Percentiles rank a stretch among this genome's conserved stretches.
Evolutionary conservation across 179 eudicot species (phyloP).

Genomic region (Amaranthus tricolor): DNA sequence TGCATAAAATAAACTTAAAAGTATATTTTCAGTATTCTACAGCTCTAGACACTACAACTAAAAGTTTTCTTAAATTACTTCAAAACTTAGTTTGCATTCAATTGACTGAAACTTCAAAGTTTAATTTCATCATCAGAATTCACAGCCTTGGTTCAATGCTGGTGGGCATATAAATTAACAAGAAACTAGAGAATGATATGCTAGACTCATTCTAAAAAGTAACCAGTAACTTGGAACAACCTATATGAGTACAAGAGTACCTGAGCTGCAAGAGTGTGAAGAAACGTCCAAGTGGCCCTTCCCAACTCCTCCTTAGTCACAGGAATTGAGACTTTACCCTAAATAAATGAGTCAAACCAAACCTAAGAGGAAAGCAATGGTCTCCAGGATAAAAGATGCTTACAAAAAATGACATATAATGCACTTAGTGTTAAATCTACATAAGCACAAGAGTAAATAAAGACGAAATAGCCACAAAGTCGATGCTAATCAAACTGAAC

Average conservation of each 20-base stretch:
- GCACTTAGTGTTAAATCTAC: neutral
- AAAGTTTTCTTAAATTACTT: neutral
- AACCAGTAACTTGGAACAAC: neutral
- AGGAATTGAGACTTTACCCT: slow-evolving; percentile 59
- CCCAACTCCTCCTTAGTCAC: slow-evolving; percentile 86
- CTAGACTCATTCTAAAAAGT: neutral
- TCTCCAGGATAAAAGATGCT: neutral
- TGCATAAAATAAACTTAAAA: neutral
- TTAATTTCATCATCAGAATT: neutral
- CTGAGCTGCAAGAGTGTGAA: slow-evolving; percentile 97
- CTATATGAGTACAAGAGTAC: slow-evolving; percentile 30
- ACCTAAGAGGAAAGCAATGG: slow-evolving; percentile 9
- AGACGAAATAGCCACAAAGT: neutral
- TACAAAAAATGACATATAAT: neutral
- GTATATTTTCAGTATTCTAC: neutral
- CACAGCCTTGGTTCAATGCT: neutral
- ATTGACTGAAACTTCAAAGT: too few relatives aligned
- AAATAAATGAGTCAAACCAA: slow-evolving; percentile 16
- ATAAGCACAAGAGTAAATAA: neutral
- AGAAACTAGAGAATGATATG: neutral
- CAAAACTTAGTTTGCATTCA: neutral
- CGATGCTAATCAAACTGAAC: neutral
- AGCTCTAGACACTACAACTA: neutral
- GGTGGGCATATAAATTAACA: neutral
- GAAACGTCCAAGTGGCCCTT: slow-evolving; percentile 93